phyloP scores from a whole-genome alignment of 1,284 basidiomycete species.

The Pseudomicrostroma phylloplanum region DNA sequence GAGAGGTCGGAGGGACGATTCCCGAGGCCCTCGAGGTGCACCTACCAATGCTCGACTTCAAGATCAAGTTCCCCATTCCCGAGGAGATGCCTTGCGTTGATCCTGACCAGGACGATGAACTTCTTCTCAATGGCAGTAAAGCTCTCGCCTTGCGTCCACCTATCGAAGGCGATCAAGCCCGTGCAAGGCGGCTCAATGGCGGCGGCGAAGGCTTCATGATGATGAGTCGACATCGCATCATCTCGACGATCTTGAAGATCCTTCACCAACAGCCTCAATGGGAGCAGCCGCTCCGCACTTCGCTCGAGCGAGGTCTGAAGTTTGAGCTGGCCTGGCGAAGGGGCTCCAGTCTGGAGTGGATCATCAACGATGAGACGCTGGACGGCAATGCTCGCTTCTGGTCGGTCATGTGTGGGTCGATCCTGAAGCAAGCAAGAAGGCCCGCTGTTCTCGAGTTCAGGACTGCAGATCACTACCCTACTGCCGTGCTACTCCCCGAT shows the following conservation, averaged over 20 bases:
- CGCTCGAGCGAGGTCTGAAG: slow-evolving; percentile 58
- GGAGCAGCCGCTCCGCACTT: slow-evolving; percentile 59
- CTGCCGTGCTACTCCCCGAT: slow-evolving; percentile 56
- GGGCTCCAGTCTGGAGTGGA: slow-evolving; percentile 70
- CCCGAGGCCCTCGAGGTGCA: slow-evolving; percentile 56
- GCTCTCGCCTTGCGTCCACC: slow-evolving; percentile 13
- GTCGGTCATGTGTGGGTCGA: slow-evolving; percentile 67
- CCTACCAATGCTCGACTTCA: slow-evolving; percentile 57
- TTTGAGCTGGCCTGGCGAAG: slow-evolving; percentile 71
- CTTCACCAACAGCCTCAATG: slow-evolving; percentile 61
- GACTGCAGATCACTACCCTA: slow-evolving; percentile 63
- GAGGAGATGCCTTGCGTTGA: slow-evolving; percentile 51
- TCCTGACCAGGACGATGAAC: slow-evolving; percentile 12
- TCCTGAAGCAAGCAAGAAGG: slow-evolving; percentile 61
- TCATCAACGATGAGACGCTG: slow-evolving; percentile 65
- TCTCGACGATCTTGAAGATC: slow-evolving; percentile 56
- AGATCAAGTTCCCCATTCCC: slow-evolving; percentile 64
- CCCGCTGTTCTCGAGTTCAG: slow-evolving; percentile 65
- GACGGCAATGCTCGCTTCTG: slow-evolving; percentile 62
- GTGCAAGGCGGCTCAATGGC: neutral
- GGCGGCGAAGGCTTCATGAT: slow-evolving; percentile 53
- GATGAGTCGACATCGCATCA: slow-evolving; percentile 61
- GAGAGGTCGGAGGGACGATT: slow-evolving; percentile 57
- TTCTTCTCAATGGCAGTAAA: neutral
- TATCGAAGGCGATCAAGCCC: slow-evolving; percentile 8